phyloP scores from a whole-genome alignment of 1,284 basidiomycete species.

The Violaceomyces palustris region DNA sequence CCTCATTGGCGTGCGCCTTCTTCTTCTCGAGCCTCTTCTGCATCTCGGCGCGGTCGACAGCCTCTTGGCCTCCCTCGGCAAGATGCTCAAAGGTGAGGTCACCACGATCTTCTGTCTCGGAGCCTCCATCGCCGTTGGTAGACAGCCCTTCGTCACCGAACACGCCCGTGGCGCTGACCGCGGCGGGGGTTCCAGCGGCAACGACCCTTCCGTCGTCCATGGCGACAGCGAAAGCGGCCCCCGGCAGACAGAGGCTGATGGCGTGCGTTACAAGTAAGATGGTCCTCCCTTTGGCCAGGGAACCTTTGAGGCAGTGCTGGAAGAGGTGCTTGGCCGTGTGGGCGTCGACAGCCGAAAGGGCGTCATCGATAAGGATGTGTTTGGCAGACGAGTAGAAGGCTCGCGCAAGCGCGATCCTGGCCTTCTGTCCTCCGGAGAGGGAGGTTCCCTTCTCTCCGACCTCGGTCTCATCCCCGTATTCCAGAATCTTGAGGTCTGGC shows the following conservation, averaged over 20 bases:
- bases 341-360: constrained; percentile 82
- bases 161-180: constrained; percentile 28
- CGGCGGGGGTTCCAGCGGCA: constrained; percentile 63
- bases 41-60: constrained; percentile 36
- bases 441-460: constrained; percentile 72
- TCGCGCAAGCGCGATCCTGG: constrained; percentile 66
- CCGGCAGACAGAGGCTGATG: constrained; percentile 68
- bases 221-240: constrained; percentile 64
- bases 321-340: constrained; percentile 73
- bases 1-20: constrained; percentile 40
- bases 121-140: constrained; percentile 7
- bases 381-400: constrained; percentile 89
- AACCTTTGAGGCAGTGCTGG: constrained; percentile 64
- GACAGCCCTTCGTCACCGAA: constrained; percentile 28
- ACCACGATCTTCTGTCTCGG: constrained; percentile 14
- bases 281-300: constrained; percentile 64
- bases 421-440: constrained; percentile 86
- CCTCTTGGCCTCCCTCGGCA: constrained; percentile 31
- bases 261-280: constrained; percentile 83
- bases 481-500: constrained; percentile 79
- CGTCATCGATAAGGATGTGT: constrained; percentile 80
- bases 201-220: constrained; percentile 71
- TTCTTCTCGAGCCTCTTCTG: constrained; percentile 37
- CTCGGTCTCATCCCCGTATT: constrained; percentile 88
- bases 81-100: constrained; percentile 41